Evolutionary conservation across 352 stramenopile genomes (phyloP).

Genomic region (Globisporangium carolinianum): DNA sequence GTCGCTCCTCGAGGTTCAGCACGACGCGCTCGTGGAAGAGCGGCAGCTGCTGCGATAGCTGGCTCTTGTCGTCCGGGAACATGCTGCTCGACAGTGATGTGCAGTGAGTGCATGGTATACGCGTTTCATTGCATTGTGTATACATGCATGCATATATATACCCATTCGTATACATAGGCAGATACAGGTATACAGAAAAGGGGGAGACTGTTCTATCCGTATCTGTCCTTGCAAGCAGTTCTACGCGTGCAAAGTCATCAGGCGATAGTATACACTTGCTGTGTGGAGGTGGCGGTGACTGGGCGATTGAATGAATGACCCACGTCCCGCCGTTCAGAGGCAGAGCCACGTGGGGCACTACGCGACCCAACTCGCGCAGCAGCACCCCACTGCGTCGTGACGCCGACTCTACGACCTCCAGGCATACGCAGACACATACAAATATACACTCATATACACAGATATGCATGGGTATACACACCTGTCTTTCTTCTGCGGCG

Average conservation of each 20-base stretch:
- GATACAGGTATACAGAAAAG: not conserved
- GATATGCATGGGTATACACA: slow-evolving; percentile 14
- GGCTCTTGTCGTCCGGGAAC: slow-evolving; percentile 11
- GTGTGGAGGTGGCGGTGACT: slow-evolving; percentile 14
- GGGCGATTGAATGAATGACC: too few relatives aligned
- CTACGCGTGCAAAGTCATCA: slow-evolving; percentile 86
- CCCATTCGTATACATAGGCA: too few relatives aligned
- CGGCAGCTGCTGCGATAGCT: slow-evolving; percentile 16
- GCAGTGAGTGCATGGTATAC: not conserved
- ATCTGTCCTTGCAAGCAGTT: slow-evolving; percentile 88
- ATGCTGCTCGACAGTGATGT: slow-evolving; percentile 9
- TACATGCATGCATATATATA: not conserved
- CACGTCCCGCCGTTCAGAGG: not conserved
- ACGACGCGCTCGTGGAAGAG: slow-evolving; percentile 35
- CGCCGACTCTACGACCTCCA: too few relatives aligned
- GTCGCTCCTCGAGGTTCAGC: slow-evolving; percentile 29
- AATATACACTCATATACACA: too few relatives aligned
- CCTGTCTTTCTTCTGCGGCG: slow-evolving; percentile 37
- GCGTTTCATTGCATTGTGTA: not conserved
- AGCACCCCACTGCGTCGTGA: too few relatives aligned
- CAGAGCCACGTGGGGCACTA: not conserved
- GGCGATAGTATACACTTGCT: slow-evolving; percentile 35
- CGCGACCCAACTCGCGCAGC: too few relatives aligned
- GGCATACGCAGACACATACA: too few relatives aligned
- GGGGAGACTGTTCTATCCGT: slow-evolving; percentile 61